Evolutionary conservation across 139 green algal species (phyloP), one percentile per base, ranked within the genome.

Genomic region (Ettlia oleoabundans): DNA sequence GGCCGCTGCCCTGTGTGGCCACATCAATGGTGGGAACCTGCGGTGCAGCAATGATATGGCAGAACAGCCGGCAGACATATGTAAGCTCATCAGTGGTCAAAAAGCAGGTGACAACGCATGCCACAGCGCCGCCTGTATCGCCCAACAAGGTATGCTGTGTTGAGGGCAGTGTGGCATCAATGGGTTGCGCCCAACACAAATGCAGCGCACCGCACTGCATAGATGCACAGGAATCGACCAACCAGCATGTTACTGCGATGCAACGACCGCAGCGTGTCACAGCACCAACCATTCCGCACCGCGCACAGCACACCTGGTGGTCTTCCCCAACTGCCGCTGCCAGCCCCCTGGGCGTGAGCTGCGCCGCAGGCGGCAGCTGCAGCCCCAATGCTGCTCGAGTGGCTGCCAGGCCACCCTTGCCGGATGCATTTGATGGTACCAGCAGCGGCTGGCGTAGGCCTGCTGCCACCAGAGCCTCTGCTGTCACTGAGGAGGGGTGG

Each of bases 1-100:
- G 86, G 51, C 88, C 88, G 15, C 70, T 42, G 26, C 58, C 74
- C 74, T 92, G 88, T 1, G 87, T 90, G 42, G 68, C 76, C 19
- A 91, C 87, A 52, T 90, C 81, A 24, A 91, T 89, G 26, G 88
- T 92, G 52, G 43, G 80, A 30, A 77, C 78, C 73, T 77, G 67
- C 47, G 32, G 21, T 21, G 69, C 5, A 13, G 67, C 37, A n/a
- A 62, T 24, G 42, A 19, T 8, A 77, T 24, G 19, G 68, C 64
- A 41, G 26, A 10, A 32, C 33, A 43, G 32, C 30, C 13, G n/a
- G 28, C 64, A 21, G 30, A n/a, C n/a, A n/a, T n/a, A n/a, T n/a
- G n/a, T n/a, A 58, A 58, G 47, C 47, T 58, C 13, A 58, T 10
- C 47, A 58, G 47, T n/a, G n/a, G n/a, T n/a, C n/a, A n/a, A n/a